phyloP scores from a whole-genome alignment of 768 basidiomycete genomes.

The Chiua virens region DNA sequence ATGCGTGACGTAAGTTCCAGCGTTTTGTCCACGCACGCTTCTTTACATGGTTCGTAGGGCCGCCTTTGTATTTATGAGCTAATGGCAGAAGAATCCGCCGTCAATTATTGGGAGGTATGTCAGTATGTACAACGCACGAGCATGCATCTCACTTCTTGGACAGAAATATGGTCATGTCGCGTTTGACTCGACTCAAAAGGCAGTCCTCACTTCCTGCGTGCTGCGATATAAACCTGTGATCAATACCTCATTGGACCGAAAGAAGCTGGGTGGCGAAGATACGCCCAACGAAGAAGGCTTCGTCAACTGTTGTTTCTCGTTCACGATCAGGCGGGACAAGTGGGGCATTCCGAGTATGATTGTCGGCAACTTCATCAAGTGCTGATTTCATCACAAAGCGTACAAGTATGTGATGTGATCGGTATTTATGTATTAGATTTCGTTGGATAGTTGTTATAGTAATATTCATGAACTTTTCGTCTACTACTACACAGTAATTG shows the following conservation, averaged over 20 bases:
- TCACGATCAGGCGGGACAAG: conserved; percentile 81
- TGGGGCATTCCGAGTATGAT: conserved; percentile 91
- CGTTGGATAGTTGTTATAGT: conserved; percentile 10
- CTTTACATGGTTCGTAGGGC: conserved; percentile 47
- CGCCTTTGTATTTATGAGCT: conserved; percentile 95
- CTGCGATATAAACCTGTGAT: conserved; percentile 74
- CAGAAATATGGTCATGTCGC: conserved; percentile 96
- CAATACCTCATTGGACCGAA: conserved; percentile 36
- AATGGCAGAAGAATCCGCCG: conserved; percentile 96
- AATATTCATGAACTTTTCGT: conserved; percentile 9
- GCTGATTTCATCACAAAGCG: conserved; percentile 30
- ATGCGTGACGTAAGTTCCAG: conserved; percentile 69
- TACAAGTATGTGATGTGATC: background rate
- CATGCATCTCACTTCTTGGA: background rate
- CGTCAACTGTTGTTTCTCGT: conserved; percentile 89
- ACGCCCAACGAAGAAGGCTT: conserved; percentile 63
- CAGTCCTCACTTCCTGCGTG: conserved; percentile 89
- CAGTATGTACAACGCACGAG: background rate
- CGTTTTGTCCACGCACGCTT: background rate
- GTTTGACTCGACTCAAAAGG: conserved; percentile 89
- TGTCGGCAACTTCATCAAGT: conserved; percentile 85
- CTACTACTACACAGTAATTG: no score
- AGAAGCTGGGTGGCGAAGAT: conserved; percentile 28
- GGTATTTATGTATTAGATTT: conserved; percentile 4
- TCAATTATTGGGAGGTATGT: conserved; percentile 94